Evolutionary conservation across 176 grass and related monocot species (phyloP), one percentile per base, ranked within the genome.

Genomic region (Carex littledalei): DNA sequence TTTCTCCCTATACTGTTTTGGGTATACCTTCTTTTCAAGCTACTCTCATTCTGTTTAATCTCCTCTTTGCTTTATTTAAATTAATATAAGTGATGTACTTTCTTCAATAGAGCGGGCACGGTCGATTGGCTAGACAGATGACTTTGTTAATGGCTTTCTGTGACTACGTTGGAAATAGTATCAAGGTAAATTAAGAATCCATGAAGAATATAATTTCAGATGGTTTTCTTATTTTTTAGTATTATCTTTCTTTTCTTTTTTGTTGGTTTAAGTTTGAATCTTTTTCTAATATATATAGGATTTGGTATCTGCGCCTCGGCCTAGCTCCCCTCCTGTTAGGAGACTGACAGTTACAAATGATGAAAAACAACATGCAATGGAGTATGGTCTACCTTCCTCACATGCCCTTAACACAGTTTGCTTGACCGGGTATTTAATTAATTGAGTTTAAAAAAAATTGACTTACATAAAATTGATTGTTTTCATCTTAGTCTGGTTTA

Each of bases 351-450:
- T 87, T 60, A 96, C 97, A 8, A 63, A 87, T 77, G 97, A 99
- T 79, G 97, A 99, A 86, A 94, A 99, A 83, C 91, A 95, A 83
- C 93, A 99, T 39, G 97, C 93, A 54, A 94, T 96, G 97, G 97
- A 99, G 76, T 99, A 95, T 84, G 97, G 97, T 24, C 84, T 99
- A 17, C 93, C 97, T 79, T 99, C 97, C 16, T 99, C 97, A 0
- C 97, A 99, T 31, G 86, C 91, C 58, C 90, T 99, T 53, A 99
- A 95, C 17, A 99, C 93, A 67, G 88, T 99, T 77, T 99, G 97
- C 32, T 74, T 99, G 53, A 91, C 88, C 41, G 97, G 97, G 97
- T 99, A 95, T 86, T 0, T 11, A 82, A 31, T 82, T 89, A 6
- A 83, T 81, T 1, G 10, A 50, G 11, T 50, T 11, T 0, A 0